These are phyloP conservation scores for Globisporangium perplexum DNA, from an alignment of 352 stramenopile genomes.

Conservation along the genomic window DNA sequence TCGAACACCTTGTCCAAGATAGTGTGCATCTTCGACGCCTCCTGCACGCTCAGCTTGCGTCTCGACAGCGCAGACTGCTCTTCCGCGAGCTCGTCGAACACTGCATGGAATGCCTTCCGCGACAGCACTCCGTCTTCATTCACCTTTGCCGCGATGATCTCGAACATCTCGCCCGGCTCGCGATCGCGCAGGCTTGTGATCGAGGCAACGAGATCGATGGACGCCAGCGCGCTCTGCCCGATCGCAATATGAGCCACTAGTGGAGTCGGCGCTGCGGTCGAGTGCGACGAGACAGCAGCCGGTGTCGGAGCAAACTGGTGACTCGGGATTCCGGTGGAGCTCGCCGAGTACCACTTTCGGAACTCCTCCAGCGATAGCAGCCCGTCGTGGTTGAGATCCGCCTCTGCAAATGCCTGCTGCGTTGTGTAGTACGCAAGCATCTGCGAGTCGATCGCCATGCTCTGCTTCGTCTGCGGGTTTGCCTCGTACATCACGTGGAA, in stretches of 20 bases:
- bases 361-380: slow-evolving; percentile 81
- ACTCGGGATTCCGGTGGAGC: neutral
- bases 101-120: slow-evolving; percentile 54
- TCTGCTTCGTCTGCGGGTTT: slow-evolving; percentile 22
- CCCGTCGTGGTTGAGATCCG: slow-evolving; percentile 78
- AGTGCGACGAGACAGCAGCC: neutral
- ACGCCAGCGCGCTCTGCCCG: slow-evolving; percentile 24
- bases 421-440: slow-evolving; percentile 67
- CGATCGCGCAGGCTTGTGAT: slow-evolving; percentile 50
- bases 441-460: slow-evolving; percentile 45
- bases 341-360: slow-evolving; percentile 60
- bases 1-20: slow-evolving; percentile 70
- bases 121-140: slow-evolving; percentile 79
- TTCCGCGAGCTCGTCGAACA: slow-evolving; percentile 59
- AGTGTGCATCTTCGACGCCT: slow-evolving; percentile 31
- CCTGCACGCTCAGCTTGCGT: slow-evolving; percentile 18
- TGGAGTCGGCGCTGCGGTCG: neutral
- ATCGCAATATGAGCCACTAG: slow-evolving; percentile 10
- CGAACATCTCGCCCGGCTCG: slow-evolving; percentile 67
- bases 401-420: slow-evolving; percentile 79
- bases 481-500: slow-evolving; percentile 67
- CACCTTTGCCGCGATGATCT: slow-evolving; percentile 75
- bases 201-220: slow-evolving; percentile 53
- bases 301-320: slow-evolving; percentile 1
- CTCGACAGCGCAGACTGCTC: slow-evolving; percentile 22